A percentile compares a stretch with the other conserved stretches of the same genome.
Conservation (phyloP, 768 basidiomycete species). For the Gymnopilus dilepis region DNA sequence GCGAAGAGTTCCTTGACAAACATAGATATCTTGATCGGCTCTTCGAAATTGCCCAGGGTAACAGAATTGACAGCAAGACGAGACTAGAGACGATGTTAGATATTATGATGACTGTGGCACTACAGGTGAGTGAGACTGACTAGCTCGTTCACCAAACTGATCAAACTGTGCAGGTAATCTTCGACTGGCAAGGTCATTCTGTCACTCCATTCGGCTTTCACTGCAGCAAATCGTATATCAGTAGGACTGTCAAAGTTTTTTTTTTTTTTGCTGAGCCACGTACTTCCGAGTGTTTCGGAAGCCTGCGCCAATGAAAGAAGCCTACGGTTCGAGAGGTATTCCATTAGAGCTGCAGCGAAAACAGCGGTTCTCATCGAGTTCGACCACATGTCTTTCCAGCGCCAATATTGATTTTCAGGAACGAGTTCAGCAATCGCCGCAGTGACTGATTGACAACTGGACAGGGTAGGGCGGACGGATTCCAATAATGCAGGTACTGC, state of each 20-base stretch:
- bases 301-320: constrained; percentile 62
- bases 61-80: constrained; percentile 81
- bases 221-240: constrained; percentile 40
- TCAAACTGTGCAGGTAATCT: constrained; percentile 83
- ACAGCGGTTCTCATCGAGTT: constrained; percentile 70
- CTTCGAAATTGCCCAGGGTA: constrained; percentile 81
- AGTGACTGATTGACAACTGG: constrained; percentile 56
- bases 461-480: constrained; percentile 58
- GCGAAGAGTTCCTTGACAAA: constrained; percentile 84
- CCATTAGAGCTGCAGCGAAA: constrained; percentile 67
- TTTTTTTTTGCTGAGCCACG: too few species aligned
- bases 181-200: constrained; percentile 68
- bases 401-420: constrained; percentile 79
- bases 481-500: constrained; percentile 67
- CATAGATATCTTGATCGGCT: constrained; percentile 75
- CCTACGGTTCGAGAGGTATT: constrained; percentile 64
- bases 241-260: too few species aligned
- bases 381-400: constrained; percentile 86
- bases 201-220: constrained; percentile 73
- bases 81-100: constrained; percentile 52
- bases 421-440: constrained; percentile 60
- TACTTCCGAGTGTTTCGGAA: constrained; percentile 68
- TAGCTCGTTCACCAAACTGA: constrained; percentile 80
- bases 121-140: constrained; percentile 43
- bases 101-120: neutral